phyloP scores from a whole-genome alignment of 106 monocot species.

The Allium sativum region DNA sequence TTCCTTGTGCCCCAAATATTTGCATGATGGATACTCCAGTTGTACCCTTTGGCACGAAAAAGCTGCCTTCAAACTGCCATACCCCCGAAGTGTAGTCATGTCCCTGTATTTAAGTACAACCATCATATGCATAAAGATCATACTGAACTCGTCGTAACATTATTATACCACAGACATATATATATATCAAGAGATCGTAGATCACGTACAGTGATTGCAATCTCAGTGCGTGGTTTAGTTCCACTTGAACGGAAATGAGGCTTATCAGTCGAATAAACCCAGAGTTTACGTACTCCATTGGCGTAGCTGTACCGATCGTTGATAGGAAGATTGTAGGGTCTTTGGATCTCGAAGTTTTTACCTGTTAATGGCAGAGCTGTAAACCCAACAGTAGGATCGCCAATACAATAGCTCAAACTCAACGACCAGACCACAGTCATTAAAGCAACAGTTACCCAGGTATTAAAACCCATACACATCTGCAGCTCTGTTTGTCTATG shows the following conservation, averaged over 20 bases:
- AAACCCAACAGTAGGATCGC: slow-evolving; percentile 28
- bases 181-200: too few species aligned
- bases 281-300: slow-evolving; percentile 19
- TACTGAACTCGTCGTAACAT: too few species aligned
- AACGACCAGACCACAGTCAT: not conserved
- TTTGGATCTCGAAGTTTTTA: slow-evolving; percentile 17
- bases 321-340: slow-evolving; percentile 16
- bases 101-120: not conserved
- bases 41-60: slow-evolving; percentile 4
- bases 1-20: not conserved
- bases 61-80: slow-evolving; percentile 5
- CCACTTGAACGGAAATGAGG: slow-evolving; percentile 4
- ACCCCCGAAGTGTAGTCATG: slow-evolving; percentile 7
- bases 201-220: slow-evolving; percentile 1
- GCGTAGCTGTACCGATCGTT: slow-evolving; percentile 12
- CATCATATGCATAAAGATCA: too few species aligned
- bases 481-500: too few species aligned
- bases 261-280: slow-evolving; percentile 29
- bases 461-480: not conserved
- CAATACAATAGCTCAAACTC: not conserved
- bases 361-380: slow-evolving; percentile 6
- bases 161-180: too few species aligned
- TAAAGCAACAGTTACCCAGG: not conserved
- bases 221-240: slow-evolving; percentile 36
- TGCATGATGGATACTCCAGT: slow-evolving; percentile 11